A percentile compares a stretch with the other conserved stretches of the same genome.
Evolutionary conservation across 257 asterid genomes (phyloP).

Genomic region (Nemophila menziesii): DNA sequence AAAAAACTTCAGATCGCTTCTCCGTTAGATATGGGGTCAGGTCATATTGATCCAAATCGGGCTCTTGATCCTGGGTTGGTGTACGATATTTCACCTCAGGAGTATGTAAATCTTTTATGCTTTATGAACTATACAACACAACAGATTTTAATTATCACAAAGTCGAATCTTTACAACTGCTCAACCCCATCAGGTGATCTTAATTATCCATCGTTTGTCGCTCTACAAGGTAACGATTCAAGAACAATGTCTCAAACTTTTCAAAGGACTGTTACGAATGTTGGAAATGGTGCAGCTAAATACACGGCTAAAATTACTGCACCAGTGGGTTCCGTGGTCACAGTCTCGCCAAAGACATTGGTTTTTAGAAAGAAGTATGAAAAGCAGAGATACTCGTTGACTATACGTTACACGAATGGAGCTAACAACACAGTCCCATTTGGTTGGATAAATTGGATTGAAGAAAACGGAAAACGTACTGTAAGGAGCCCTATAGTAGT

Average conservation of each 20-base stretch:
- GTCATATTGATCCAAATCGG: conserved; percentile 38
- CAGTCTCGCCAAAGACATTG: conserved; percentile 21
- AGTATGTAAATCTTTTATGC: conserved; percentile 36
- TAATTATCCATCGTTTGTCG: conserved; percentile 40
- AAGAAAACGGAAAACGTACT: conserved; percentile 24
- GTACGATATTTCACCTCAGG: conserved; percentile 31
- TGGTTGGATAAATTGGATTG: conserved; percentile 40
- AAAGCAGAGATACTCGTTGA: conserved; percentile 21
- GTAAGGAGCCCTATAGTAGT: conserved; percentile 48
- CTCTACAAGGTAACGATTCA: conserved; percentile 18
- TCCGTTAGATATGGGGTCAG: conserved; percentile 42
- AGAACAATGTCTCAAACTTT: conserved; percentile 11
- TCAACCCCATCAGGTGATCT: conserved; percentile 30
- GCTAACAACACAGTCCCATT: conserved; percentile 14
- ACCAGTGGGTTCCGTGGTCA: conserved; percentile 21
- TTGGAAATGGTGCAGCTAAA: conserved; percentile 21
- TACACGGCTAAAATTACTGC: conserved; percentile 19
- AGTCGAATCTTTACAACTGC: conserved; percentile 26
- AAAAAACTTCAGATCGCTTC: conserved; percentile 12
- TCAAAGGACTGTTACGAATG: conserved; percentile 33
- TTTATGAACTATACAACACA: conserved; percentile 28
- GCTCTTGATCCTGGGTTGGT: conserved; percentile 48
- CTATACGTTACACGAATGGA: conserved; percentile 14
- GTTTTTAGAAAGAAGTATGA: conserved; percentile 28
- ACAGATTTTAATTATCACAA: conserved; percentile 23